phyloP scores from a whole-genome alignment of 805 yeast species.

The Starmerella apis region DNA sequence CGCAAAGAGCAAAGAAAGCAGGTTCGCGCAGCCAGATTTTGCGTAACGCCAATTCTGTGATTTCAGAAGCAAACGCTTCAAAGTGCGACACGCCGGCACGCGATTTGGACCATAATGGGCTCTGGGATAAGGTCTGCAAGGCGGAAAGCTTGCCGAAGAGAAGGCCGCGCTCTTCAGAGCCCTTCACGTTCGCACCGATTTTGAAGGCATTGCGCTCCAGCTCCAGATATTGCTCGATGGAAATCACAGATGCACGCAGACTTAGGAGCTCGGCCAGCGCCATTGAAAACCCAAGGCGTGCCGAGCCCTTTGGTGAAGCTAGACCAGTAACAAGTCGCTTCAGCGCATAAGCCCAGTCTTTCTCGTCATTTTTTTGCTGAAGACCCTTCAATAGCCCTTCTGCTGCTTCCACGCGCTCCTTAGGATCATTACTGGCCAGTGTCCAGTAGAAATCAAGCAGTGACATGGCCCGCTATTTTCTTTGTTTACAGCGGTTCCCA shows the following conservation, averaged over 20 bases:
- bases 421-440: conserved; percentile 64
- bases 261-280: conserved; percentile 57
- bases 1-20: conserved; percentile 57
- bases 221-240: conserved; percentile 34
- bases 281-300: conserved; percentile 79
- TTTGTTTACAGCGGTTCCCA: neutral
- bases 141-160: conserved; percentile 82
- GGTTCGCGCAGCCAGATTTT: conserved; percentile 87
- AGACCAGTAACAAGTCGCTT: conserved; percentile 71
- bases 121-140: conserved; percentile 58
- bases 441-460: conserved; percentile 57
- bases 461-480: conserved; percentile 18
- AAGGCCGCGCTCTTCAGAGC: conserved; percentile 70
- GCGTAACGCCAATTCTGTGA: conserved; percentile 47
- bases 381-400: conserved; percentile 54
- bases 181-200: conserved; percentile 44
- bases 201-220: conserved; percentile 34
- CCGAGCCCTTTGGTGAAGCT: conserved; percentile 69
- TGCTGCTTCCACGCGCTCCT: conserved; percentile 66
- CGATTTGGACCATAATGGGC: conserved; percentile 32
- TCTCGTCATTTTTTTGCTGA: conserved; percentile 28
- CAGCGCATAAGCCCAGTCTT: conserved; percentile 75
- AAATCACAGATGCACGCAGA: conserved; percentile 30
- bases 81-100: conserved; percentile 30
- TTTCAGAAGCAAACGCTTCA: conserved; percentile 36